Percentiles rank a stretch among this genome's conserved stretches.
These are phyloP conservation scores for Basipetospora sp. DNA, from an alignment of 2,329 filamentous ascomycete genomes.

Conservation along the genomic window DNA sequence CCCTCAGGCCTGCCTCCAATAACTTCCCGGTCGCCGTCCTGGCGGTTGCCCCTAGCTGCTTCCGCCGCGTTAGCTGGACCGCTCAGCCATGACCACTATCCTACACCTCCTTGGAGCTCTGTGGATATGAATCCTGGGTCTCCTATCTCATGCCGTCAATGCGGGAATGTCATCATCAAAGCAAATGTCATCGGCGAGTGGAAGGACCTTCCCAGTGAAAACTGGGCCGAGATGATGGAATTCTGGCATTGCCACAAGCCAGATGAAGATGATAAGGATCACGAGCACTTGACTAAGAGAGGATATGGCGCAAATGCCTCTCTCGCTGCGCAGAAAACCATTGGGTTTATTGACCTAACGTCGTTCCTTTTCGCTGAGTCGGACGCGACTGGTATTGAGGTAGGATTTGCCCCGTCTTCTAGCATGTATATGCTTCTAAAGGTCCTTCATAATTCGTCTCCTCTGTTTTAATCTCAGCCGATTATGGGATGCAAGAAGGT, in stretches of 20 bases:
- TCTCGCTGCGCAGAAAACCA: conserved; percentile 48
- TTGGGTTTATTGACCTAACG: conserved; percentile 68
- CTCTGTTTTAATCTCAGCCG: too few species aligned
- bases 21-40: conserved; percentile 26
- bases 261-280: conserved; percentile 29
- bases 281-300: conserved; percentile 42
- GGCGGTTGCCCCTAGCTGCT: conserved; percentile 35
- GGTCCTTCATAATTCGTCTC: too few species aligned
- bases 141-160: conserved; percentile 28
- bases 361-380: conserved; percentile 55
- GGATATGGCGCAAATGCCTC: conserved; percentile 74
- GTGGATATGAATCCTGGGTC: conserved; percentile 27
- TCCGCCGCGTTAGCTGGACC: neutral
- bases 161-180: conserved; percentile 23
- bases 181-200: conserved; percentile 38
- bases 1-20: conserved; percentile 23
- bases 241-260: conserved; percentile 99
- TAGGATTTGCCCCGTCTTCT: conserved; percentile 16
- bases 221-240: conserved; percentile 99
- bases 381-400: conserved; percentile 42
- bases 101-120: conserved; percentile 42
- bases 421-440: conserved; percentile 1
- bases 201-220: conserved; percentile 90
- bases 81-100: conserved; percentile 16
- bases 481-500: conserved; percentile 43